A percentile compares a stretch with the other conserved stretches of the same genome.
phyloP scores from a whole-genome alignment of 31 red algal species.

The Odonthalia washingtoniensis region DNA sequence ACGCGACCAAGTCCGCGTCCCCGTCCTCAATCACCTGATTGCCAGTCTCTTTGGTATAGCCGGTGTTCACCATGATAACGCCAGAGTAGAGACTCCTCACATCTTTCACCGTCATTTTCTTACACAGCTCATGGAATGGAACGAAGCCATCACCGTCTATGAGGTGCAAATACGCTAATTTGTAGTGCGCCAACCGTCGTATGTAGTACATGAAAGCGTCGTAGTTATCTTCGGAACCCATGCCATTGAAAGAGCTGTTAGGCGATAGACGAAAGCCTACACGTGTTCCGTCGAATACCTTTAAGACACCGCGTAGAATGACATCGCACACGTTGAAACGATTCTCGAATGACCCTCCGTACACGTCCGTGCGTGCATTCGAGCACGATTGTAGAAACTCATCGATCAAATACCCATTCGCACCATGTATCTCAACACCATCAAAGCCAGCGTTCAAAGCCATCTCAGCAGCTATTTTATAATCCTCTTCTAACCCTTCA shows the following conservation, averaged over 20 bases:
- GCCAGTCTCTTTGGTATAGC: constrained; percentile 45
- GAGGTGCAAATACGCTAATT: constrained; percentile 75
- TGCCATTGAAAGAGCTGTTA: constrained; percentile 71
- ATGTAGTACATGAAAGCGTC: constrained; percentile 74
- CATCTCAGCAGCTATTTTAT: constrained; percentile 45
- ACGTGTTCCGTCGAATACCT: constrained; percentile 28
- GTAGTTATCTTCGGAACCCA: constrained; percentile 70
- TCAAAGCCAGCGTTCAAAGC: constrained; percentile 91
- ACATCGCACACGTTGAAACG: constrained; percentile 67
- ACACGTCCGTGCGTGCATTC: constrained; percentile 77
- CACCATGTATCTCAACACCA: constrained; percentile 86
- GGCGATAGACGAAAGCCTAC: constrained; percentile 84
- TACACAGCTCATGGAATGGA: constrained; percentile 69
- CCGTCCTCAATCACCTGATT: constrained; percentile 47
- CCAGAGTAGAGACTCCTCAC: constrained; percentile 46
- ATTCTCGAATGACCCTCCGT: constrained; percentile 76
- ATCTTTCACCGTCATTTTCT: constrained; percentile 44
- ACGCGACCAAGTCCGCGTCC: constrained; percentile 53
- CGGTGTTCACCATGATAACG: constrained; percentile 54
- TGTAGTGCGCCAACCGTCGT: constrained; percentile 46
- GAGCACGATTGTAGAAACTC: constrained; percentile 73
- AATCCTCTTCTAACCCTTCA: constrained; percentile 55
- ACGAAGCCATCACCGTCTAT: constrained; percentile 67
- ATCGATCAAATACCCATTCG: constrained; percentile 87
- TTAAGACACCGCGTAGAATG: constrained; percentile 52